A percentile compares a stretch with the other conserved stretches of the same genome.
These are phyloP conservation scores for Myxozyma nipponensis DNA, from an alignment of 805 yeast genomes.

Conservation along the genomic window DNA sequence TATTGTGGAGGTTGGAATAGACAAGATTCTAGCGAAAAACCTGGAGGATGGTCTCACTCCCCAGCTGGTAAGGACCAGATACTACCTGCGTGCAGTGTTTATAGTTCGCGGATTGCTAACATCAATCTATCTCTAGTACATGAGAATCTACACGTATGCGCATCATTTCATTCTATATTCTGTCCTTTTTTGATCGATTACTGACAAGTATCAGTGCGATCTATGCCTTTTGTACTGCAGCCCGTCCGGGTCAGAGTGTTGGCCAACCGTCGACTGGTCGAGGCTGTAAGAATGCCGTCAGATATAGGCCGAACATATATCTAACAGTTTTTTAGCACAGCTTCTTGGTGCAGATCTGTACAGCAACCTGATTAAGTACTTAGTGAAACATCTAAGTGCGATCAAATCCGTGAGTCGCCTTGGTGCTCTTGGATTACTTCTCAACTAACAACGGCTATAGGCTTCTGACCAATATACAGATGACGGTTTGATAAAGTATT, in stretches of 20 bases:
- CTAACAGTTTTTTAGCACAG: constrained; percentile 35
- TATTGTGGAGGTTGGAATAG: constrained; percentile 41
- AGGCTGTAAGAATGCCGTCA: constrained; percentile 14
- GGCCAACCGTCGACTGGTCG: constrained; percentile 24
- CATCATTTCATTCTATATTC: background rate
- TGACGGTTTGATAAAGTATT: constrained; percentile 74
- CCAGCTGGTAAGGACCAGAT: constrained; percentile 30
- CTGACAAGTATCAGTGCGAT: constrained; percentile 29
- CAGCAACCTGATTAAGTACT: constrained; percentile 60
- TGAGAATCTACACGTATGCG: constrained; percentile 36
- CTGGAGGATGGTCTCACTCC: constrained; percentile 38
- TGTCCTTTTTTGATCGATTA: too few relatives aligned
- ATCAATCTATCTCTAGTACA: constrained; percentile 27
- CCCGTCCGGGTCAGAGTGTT: constrained; percentile 24
- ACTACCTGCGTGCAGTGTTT: background rate
- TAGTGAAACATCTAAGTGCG: constrained; percentile 48
- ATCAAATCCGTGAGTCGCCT: constrained; percentile 29
- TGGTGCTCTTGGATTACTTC: background rate
- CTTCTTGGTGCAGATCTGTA: constrained; percentile 91
- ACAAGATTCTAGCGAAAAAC: constrained; percentile 39
- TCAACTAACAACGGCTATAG: constrained; percentile 36
- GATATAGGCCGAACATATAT: background rate
- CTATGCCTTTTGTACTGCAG: constrained; percentile 29
- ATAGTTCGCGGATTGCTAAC: background rate
- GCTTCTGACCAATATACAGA: constrained; percentile 44